Evolutionary conservation across 177 flowering plant genomes (phyloP).

Genomic region (Vitis hybrid): DNA sequence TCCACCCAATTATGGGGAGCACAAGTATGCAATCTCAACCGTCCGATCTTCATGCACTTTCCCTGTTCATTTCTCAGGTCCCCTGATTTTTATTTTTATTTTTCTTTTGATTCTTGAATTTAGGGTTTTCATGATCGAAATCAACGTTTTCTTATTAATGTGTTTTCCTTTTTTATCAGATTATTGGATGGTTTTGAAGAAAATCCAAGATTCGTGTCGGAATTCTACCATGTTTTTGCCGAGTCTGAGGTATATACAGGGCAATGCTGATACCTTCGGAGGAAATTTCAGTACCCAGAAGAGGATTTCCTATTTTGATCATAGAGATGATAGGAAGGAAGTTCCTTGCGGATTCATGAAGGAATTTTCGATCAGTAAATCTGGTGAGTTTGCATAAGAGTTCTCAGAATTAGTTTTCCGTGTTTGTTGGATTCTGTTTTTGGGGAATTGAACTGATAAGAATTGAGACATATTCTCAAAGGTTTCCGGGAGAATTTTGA

Average conservation of each 20-base stretch:
- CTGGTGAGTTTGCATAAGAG: conserved; percentile 41
- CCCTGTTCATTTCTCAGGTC: conserved; percentile 81
- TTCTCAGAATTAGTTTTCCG: not conserved
- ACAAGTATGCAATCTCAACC: conserved; percentile 77
- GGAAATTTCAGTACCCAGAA: conserved; percentile 59
- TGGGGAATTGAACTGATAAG: not conserved
- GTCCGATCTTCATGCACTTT: conserved; percentile 67
- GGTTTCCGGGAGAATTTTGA: too few relatives aligned
- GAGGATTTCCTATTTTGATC: conserved; percentile 61
- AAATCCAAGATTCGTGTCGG: conserved; percentile 41
- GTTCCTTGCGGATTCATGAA: conserved; percentile 87
- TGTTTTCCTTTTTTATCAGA: conserved; percentile 38
- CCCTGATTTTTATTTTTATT: not conserved
- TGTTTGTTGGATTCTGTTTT: not conserved
- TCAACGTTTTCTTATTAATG: conserved; percentile 11
- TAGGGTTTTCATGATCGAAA: not conserved
- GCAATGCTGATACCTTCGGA: conserved; percentile 46
- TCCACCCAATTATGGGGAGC: conserved; percentile 78
- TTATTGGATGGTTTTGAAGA: conserved; percentile 57
- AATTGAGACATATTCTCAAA: not conserved
- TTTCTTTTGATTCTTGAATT: conserved; percentile 1
- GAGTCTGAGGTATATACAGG: conserved; percentile 46
- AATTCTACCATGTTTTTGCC: conserved; percentile 29
- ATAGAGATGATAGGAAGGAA: conserved; percentile 25
- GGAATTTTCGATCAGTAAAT: conserved; percentile 50